Conservation (phyloP, 352 stramenopile species). For the Phytophthora megakarya region DNA sequence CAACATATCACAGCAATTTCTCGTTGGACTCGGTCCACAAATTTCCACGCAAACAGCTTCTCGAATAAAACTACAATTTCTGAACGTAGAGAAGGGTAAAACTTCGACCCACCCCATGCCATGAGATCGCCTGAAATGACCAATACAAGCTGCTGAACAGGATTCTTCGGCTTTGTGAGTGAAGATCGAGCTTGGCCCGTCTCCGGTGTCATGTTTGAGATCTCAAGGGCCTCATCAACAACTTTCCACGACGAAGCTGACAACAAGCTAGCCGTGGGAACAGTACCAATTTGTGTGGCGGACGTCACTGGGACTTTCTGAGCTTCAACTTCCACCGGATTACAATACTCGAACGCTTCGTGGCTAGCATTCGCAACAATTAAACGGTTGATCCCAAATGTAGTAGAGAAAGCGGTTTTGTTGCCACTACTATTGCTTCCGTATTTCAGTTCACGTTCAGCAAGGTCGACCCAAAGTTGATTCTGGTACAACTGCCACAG, state of each 20-base stretch:
- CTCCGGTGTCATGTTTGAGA: background rate
- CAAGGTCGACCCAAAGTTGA: conserved; percentile 70
- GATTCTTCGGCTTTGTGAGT: conserved; percentile 25
- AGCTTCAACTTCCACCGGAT: conserved; percentile 8
- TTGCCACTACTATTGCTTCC: conserved; percentile 53
- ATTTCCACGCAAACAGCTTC: conserved; percentile 75
- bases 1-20: conserved; percentile 51
- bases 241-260: conserved; percentile 65
- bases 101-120: conserved; percentile 37
- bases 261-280: conserved; percentile 41
- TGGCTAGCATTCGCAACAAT: conserved; percentile 64
- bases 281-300: background rate
- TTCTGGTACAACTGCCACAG: conserved; percentile 84
- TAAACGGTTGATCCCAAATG: conserved; percentile 56
- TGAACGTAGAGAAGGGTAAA: conserved; percentile 39
- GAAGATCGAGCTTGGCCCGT: background rate
- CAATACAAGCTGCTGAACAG: conserved; percentile 60
- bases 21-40: conserved; percentile 33
- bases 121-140: conserved; percentile 59
- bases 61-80: conserved; percentile 65
- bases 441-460: conserved; percentile 59
- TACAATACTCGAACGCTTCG: conserved; percentile 44
- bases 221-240: conserved; percentile 56
- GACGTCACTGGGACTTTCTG: background rate
- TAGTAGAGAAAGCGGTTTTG: conserved; percentile 54